Conservation (phyloP, 352 stramenopile species). For the Elongisporangium prolatum region DNA sequence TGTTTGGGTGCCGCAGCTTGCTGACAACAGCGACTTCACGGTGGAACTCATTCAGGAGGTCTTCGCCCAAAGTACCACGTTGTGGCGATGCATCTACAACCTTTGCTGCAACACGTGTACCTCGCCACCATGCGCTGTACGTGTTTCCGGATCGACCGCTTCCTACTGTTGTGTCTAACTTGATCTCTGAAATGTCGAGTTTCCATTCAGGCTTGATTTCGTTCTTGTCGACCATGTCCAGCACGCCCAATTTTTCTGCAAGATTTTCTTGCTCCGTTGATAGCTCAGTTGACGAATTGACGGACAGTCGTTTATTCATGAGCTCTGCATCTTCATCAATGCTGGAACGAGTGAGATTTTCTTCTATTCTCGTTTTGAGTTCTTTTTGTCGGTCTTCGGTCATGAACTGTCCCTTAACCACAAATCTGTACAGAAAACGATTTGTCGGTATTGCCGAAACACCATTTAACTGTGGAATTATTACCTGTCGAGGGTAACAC, state of each 20-base stretch:
- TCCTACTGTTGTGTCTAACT: conserved; percentile 61
- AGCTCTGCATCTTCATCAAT: conserved; percentile 33
- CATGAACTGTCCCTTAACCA: conserved; percentile 80
- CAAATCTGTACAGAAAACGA: conserved; percentile 36
- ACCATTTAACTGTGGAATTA: background rate
- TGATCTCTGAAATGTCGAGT: conserved; percentile 67
- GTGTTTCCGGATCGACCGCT: conserved; percentile 73
- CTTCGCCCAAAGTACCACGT: conserved; percentile 56
- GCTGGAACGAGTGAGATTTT: conserved; percentile 67
- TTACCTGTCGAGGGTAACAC: conserved; percentile 63
- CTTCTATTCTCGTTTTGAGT: conserved; percentile 61
- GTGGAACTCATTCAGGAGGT: conserved; percentile 83
- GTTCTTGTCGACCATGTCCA: conserved; percentile 84
- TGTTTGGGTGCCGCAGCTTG: conserved; percentile 83
- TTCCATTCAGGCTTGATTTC: conserved; percentile 84
- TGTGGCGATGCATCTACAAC: conserved; percentile 74
- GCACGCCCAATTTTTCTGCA: conserved; percentile 64
- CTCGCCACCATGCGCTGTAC: conserved; percentile 77
- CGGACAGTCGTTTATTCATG: conserved; percentile 1
- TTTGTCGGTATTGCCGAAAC: no score
- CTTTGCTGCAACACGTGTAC: conserved; percentile 76
- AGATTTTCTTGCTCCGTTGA: conserved; percentile 28
- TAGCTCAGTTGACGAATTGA: conserved; percentile 12
- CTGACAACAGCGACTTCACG: conserved; percentile 81
- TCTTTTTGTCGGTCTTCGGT: conserved; percentile 70